A percentile compares a stretch with the other conserved stretches of the same genome.
These are phyloP conservation scores for Penicillium crustosum DNA, from an alignment of 2,329 filamentous ascomycete genomes.

Conservation along the genomic window DNA sequence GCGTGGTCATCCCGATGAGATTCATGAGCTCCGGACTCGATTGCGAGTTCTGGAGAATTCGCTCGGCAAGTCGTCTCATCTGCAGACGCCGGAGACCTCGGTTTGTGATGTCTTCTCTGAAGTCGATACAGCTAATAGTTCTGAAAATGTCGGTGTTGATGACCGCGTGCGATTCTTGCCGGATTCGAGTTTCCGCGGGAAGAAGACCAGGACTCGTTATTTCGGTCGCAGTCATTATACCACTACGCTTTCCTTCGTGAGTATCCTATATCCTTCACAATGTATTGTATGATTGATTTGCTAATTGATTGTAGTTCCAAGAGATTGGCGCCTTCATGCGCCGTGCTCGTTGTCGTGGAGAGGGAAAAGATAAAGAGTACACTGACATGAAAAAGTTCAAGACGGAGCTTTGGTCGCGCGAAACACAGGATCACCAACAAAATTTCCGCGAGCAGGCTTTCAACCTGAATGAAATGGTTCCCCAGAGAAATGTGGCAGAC, in stretches of 20 bases:
- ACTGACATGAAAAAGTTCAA: slow-evolving; percentile 32
- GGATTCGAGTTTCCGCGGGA: slow-evolving; percentile 33
- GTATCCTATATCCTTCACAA: slow-evolving; percentile 15
- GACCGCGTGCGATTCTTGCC: slow-evolving; percentile 32
- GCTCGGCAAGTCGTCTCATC: slow-evolving; percentile 20
- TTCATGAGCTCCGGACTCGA: slow-evolving; percentile 32
- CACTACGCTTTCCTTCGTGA: slow-evolving; percentile 34
- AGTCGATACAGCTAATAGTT: slow-evolving; percentile 7
- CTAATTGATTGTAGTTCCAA: slow-evolving; percentile 26
- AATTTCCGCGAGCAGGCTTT: slow-evolving; percentile 33
- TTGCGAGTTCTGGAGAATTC: slow-evolving; percentile 31
- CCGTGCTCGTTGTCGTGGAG: slow-evolving; percentile 18
- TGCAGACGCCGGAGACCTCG: slow-evolving; percentile 30
- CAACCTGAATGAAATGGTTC: slow-evolving; percentile 44
- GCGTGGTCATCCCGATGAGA: slow-evolving; percentile 26
- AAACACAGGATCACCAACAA: slow-evolving; percentile 31
- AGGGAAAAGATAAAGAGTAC: slow-evolving; percentile 25
- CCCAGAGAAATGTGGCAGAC: slow-evolving; percentile 48
- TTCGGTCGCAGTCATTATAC: slow-evolving; percentile 35
- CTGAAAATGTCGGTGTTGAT: slow-evolving; percentile 23
- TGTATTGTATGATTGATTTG: background rate
- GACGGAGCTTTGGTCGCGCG: slow-evolving; percentile 29
- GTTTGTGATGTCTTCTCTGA: slow-evolving; percentile 19
- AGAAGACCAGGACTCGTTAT: slow-evolving; percentile 31
- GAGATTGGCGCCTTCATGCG: slow-evolving; percentile 31